Base-by-base conservation (phyloP, 2,329 filamentous ascomycete genomes). In the Bipolaris bicolor region DNA sequence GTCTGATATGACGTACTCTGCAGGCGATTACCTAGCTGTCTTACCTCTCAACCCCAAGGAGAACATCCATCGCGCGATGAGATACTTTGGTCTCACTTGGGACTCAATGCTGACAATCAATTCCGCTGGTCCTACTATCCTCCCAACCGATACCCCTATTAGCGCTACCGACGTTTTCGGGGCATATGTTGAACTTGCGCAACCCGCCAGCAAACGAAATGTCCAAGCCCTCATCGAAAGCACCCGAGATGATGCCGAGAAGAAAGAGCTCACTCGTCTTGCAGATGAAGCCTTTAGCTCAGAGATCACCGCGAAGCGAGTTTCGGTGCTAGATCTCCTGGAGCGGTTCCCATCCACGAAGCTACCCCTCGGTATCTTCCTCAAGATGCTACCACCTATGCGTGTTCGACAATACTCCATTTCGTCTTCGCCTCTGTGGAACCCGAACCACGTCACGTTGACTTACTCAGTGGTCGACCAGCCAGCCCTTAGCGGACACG, bases 361-460 rank as follows among this genome's bases (percentile, higher is more conserved):
- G 2, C 75, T 94, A 0, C 82, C 89, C 0, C 82, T 95, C 22
- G 83, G 83, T 3, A 77, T 84, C 16, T 94, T 90, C 78, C 80
- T 95, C 7, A 81, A 82, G 33, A 88, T 92, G 81, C 83, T 92
- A 0, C 89, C 89, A 1, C 88, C 90, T 0, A 90, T 95, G 87
- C 86, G 90, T 26, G 82, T 90, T 37, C 84, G 90, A n/a, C 88
- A 91, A 73, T 92, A 92, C 79, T 90, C 87, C 31, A 91, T 93
- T 68, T 92, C 90, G 0, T 92, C 89, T 0, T 91, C 89, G 0
- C 88, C 90, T 0, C 80, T 91, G 0, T 80, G 79, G 60, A 82
- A 88, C 60, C 80, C 84, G 0, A 78, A 77, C 10, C 80, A 80
- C 55, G 83, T 84, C 49, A 87, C 88, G 0, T 81, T 93, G 24